Conservation (phyloP, 768 basidiomycete genomes). For the Pleurotus salmoneostramineus region DNA sequence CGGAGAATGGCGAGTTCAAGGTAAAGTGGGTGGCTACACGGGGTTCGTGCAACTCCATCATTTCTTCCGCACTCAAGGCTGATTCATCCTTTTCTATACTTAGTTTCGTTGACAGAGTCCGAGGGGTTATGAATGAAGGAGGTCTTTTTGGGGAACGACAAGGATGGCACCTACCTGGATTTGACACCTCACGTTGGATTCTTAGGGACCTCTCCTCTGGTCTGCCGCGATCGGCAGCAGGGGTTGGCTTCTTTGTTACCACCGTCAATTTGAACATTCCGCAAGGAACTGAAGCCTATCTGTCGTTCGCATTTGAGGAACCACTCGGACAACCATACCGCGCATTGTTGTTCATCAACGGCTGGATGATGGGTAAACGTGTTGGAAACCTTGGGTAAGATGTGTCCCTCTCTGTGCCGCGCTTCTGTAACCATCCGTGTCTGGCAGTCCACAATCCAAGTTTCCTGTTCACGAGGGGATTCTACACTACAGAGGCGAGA, state of each 20-base stretch:
- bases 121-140: conserved; percentile 71
- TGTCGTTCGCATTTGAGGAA: conserved; percentile 72
- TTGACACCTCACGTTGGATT: conserved; percentile 59
- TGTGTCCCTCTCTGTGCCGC: too few species aligned
- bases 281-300: conserved; percentile 56
- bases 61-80: neutral
- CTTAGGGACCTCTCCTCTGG: conserved; percentile 53
- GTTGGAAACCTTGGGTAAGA: conserved; percentile 64
- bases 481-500: conserved; percentile 64
- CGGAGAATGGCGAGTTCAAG: conserved; percentile 67
- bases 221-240: conserved; percentile 53
- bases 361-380: conserved; percentile 87
- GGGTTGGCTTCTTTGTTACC: conserved; percentile 80
- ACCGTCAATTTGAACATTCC: conserved; percentile 65
- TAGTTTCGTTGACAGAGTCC: conserved; percentile 72
- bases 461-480: conserved; percentile 87
- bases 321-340: conserved; percentile 61
- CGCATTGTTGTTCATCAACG: conserved; percentile 74
- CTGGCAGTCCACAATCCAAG: conserved; percentile 62
- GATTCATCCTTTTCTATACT: neutral
- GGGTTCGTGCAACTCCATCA: conserved; percentile 30
- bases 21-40: conserved; percentile 70
- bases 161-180: conserved; percentile 77
- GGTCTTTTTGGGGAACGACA: conserved; percentile 62
- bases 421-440: neutral